Evolutionary conservation across 2,329 filamentous ascomycete genomes (phyloP).

Genomic region (Aspergillus neoniger): DNA sequence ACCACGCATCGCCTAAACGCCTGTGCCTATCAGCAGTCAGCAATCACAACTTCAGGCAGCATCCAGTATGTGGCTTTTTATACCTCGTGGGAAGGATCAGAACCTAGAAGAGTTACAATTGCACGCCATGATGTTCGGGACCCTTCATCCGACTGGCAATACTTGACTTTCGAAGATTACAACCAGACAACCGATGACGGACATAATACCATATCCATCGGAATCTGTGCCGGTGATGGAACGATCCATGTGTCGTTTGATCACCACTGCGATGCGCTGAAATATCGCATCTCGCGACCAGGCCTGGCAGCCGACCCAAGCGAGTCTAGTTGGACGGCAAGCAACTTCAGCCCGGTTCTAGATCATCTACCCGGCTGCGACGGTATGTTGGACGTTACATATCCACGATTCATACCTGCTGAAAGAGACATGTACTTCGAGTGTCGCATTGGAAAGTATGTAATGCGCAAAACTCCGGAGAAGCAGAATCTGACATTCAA

Average conservation of each 20-base stretch:
- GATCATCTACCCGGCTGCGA: constrained; percentile 1
- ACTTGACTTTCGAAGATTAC: constrained; percentile 2
- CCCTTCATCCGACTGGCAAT: neutral
- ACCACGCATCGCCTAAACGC: constrained; percentile 4
- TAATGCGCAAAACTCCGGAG: neutral
- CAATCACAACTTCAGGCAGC: neutral
- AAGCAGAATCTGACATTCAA: neutral
- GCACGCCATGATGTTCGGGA: neutral
- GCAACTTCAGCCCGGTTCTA: neutral
- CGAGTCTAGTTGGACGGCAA: neutral
- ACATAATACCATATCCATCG: constrained; percentile 3
- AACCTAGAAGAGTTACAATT: neutral
- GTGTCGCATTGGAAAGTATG: constrained; percentile 4
- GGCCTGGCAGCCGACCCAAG: neutral
- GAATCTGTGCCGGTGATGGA: constrained; percentile 3
- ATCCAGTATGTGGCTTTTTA: constrained; percentile 8
- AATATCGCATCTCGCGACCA: constrained; percentile 1
- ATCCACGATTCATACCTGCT: neutral
- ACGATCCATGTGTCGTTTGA: constrained; percentile 6
- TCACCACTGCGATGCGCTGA: constrained; percentile 3
- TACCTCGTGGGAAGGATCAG: neutral
- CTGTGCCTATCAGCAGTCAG: constrained; percentile 6
- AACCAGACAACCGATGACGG: constrained; percentile 3
- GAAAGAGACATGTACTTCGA: neutral
- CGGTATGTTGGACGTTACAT: neutral